Conservation (phyloP, 2,329 filamentous ascomycete species). For the Penicillium sp. region DNA sequence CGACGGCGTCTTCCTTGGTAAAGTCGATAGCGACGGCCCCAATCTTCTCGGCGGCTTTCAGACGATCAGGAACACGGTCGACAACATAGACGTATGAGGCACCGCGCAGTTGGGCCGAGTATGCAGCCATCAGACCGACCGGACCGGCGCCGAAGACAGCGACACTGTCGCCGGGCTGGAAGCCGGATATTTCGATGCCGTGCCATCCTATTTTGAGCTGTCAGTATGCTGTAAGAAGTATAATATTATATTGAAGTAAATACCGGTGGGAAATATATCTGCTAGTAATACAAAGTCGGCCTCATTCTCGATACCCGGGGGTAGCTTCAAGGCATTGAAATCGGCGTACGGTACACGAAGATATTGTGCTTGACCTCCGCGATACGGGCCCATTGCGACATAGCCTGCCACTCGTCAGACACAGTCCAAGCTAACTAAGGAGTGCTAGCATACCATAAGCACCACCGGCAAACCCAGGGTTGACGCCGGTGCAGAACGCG, state of each 20-base stretch:
- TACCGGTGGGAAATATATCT: slow-evolving; percentile 37
- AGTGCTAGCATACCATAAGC: slow-evolving; percentile 43
- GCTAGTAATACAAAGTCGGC: slow-evolving; percentile 37
- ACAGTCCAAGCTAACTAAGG: too few species aligned
- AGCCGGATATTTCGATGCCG: slow-evolving; percentile 34
- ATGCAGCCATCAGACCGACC: slow-evolving; percentile 63
- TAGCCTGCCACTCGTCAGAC: slow-evolving; percentile 48
- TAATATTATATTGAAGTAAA: too few species aligned
- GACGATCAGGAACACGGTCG: slow-evolving; percentile 57
- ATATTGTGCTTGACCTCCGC: slow-evolving; percentile 60
- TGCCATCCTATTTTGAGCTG: slow-evolving; percentile 28
- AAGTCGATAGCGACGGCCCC: slow-evolving; percentile 60
- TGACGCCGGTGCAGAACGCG: slow-evolving; percentile 63
- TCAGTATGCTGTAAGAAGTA: too few species aligned
- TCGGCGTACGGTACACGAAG: slow-evolving; percentile 63
- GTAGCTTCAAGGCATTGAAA: slow-evolving; percentile 62
- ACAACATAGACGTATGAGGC: slow-evolving; percentile 59
- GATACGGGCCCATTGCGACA: slow-evolving; percentile 47
- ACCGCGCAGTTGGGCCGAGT: slow-evolving; percentile 58
- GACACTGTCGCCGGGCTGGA: slow-evolving; percentile 50
- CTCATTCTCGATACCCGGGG: slow-evolving; percentile 58
- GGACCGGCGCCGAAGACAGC: slow-evolving; percentile 63
- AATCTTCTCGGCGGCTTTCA: slow-evolving; percentile 54
- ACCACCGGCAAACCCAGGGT: slow-evolving; percentile 57
- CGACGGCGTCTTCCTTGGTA: slow-evolving; percentile 56